Percentiles rank a stretch among this genome's conserved stretches.
These are phyloP conservation scores for Exophiala lecanii-corni DNA, from an alignment of 2,329 filamentous ascomycete species.

Conservation along the genomic window DNA sequence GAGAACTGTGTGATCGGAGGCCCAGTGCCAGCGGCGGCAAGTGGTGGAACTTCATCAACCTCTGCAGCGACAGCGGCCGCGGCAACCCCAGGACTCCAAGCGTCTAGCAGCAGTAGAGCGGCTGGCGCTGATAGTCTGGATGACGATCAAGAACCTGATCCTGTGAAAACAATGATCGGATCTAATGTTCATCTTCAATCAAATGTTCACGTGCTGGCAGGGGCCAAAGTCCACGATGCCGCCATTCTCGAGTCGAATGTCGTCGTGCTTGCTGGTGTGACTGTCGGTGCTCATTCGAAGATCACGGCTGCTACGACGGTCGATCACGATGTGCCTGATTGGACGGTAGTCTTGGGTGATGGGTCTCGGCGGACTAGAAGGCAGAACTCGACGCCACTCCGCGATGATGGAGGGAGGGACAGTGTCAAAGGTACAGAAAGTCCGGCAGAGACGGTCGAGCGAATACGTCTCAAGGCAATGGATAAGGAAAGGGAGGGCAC, in stretches of 20 bases:
- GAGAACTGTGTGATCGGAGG: slow-evolving; percentile 52
- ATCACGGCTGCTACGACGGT: slow-evolving; percentile 58
- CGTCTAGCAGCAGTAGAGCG: neutral
- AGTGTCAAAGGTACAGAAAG: slow-evolving; percentile 20
- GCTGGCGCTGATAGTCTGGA: neutral
- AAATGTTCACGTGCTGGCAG: slow-evolving; percentile 34
- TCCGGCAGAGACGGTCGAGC: slow-evolving; percentile 41
- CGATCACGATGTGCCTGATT: slow-evolving; percentile 58
- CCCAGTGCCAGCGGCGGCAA: slow-evolving; percentile 42
- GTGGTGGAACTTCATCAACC: slow-evolving; percentile 8
- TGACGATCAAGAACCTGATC: slow-evolving; percentile 12
- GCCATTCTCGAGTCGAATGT: slow-evolving; percentile 44
- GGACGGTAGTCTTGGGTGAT: slow-evolving; percentile 65
- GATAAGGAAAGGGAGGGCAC: slow-evolving; percentile 32
- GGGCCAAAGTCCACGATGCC: slow-evolving; percentile 36
- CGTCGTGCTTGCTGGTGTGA: slow-evolving; percentile 32
- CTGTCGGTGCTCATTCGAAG: slow-evolving; percentile 57
- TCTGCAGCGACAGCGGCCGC: slow-evolving; percentile 6
- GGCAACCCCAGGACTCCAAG: slow-evolving; percentile 5
- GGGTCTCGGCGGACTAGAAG: slow-evolving; percentile 34
- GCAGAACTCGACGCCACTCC: slow-evolving; percentile 32
- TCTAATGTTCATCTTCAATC: slow-evolving; percentile 38
- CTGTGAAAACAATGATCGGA: slow-evolving; percentile 33
- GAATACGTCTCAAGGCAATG: slow-evolving; percentile 60
- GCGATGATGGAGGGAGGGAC: slow-evolving; percentile 20